Evolutionary conservation across 1,284 basidiomycete genomes (phyloP), one percentile per base, ranked within the genome.

Genomic region (Cryptococcus amylolentus): DNA sequence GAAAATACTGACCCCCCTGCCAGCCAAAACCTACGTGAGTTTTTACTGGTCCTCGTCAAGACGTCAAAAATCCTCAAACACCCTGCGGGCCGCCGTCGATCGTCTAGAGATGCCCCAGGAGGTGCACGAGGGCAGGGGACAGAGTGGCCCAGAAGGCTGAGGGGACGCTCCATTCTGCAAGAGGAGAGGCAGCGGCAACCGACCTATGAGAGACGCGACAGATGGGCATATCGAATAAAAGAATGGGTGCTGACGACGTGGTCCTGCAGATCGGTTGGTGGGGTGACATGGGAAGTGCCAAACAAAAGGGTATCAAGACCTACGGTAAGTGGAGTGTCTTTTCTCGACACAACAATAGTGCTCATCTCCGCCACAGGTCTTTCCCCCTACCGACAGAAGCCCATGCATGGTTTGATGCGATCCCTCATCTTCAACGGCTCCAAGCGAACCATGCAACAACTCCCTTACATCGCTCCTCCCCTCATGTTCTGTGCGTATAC

Each of bases 391-490:
- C 84, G 86, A 72, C 84, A 89, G 68, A 85, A 85, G 61, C 84
- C 88, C 12, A 83, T 88, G 46, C 84, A 85, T 49, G 81, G 88
- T 60, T 83, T 86, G 66, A 75, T 94, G 72, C 81, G 83, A 54
- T 84, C 79, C 67, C 95, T 88, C 81, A 70, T 93, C 66, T 90
- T 93, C 83, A 91, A 93, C 79, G 92, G 91, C 48, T 88, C 87
- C 81, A 83, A 83, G 62, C 86, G 92, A 64, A 76, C 92, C 49
- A 83, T 86, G 54, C 80, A 80, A 41, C 88, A 94, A 71, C 80
- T 85, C 26, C 81, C 88, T 48, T 96, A 91, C 81, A 91, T 88
- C 79, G 79, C 84, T 55, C 75, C 91, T 62, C 92, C 92, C 26
- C 82, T 92, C 66, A 84, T 81, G 49, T 68, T 86, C 56, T 91